Evolutionary conservation across 2,329 filamentous ascomycete species (phyloP), one percentile per base, ranked within the genome.

Genomic region (Epichloe coenophiala): DNA sequence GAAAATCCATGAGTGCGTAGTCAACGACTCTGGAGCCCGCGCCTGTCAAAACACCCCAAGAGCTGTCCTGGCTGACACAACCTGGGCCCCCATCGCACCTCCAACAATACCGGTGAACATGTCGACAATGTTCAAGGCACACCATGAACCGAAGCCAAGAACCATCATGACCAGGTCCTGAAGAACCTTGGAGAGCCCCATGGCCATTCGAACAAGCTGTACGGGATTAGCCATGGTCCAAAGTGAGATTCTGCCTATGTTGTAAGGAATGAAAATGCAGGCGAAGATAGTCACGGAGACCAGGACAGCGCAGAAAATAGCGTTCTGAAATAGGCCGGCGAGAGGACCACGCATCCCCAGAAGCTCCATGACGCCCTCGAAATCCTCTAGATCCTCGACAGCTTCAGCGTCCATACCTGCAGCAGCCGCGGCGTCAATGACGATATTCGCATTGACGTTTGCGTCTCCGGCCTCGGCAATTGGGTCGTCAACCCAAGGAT

Each of bases 341-440:
- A 98, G 75, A 0, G 93, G 93, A 0, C 93, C 93, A 61, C 94
- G 88, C 86, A 98, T 94, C 38, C 93, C 93, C 53, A 98, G 85
- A 15, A 98, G 78, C 65, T 98, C 93, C 72, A 98, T 82, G 48
- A 98, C 87, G 0, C 93, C 93, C 63, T 98, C 93, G 15, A 98
- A 81, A 61, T 98, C 93, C 67, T 98, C 93, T 9, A 86, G 86
- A 57, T 96, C 86, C 42, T 90, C 86, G 41, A 88, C 77, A 9
- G 83, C 84, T 57, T 87, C 83, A 49, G 80, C 76, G 50, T 95
- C 88, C 37, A 91, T 71, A 8, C 77, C 85, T 15, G 78, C 81
- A 46, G 78, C 80, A 19, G 76, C 76, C n/a, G 61, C 57, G 15
- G 61, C 60, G n/a, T 58, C 62, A 9, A 57, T 56, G 5, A 53